Conservation (phyloP, 495 filamentous ascomycete species). For the Daldinia grandis region DNA sequence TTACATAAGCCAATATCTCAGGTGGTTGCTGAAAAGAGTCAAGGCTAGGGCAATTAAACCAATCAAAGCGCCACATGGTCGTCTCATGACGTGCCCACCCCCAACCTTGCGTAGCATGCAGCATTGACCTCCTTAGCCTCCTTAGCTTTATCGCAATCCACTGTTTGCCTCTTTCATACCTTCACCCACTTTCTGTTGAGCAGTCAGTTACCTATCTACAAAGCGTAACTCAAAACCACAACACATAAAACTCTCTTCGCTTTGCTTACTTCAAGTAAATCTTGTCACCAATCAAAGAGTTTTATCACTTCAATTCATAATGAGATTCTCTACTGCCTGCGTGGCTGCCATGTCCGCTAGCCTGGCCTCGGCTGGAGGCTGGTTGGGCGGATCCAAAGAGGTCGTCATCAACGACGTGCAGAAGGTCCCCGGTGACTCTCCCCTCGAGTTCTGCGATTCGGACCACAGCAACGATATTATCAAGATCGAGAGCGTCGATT, state of each 20-base stretch:
- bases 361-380: constrained; percentile 50
- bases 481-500: constrained; percentile 77
- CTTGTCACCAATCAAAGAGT: not conserved
- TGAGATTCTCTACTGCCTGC: constrained; percentile 54
- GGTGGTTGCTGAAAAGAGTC: constrained; percentile 28
- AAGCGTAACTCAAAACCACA: constrained; percentile 2
- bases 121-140: not conserved
- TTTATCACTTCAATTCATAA: constrained; percentile 35
- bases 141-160: constrained; percentile 27
- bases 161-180: constrained; percentile 23
- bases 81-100: constrained; percentile 44
- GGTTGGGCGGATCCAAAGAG: constrained; percentile 48
- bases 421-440: constrained; percentile 77
- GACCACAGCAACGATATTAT: constrained; percentile 70
- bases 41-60: constrained; percentile 31
- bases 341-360: constrained; percentile 51
- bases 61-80: constrained; percentile 28
- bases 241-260: constrained; percentile 3
- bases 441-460: constrained; percentile 74
- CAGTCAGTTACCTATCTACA: constrained; percentile 8
- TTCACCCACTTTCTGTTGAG: constrained; percentile 33
- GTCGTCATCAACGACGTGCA: constrained; percentile 48
- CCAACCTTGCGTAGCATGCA: constrained; percentile 29
- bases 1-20: constrained; percentile 22
- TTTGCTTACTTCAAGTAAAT: not conserved